Evolutionary conservation across 140 eudicot genomes (phyloP).

Genomic region (Stevia rebaudiana): DNA sequence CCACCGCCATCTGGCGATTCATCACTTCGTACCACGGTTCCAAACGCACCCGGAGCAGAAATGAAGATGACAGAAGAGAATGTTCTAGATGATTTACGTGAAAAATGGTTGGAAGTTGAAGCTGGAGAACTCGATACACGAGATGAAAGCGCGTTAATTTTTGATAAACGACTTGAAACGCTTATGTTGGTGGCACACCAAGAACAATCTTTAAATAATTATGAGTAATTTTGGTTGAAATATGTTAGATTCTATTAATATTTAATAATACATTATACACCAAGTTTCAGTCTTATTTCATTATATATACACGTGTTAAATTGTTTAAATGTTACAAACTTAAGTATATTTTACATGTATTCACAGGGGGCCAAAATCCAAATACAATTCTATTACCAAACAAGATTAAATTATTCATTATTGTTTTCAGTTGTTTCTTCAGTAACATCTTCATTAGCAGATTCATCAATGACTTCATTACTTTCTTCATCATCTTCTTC

Average conservation of each 20-base stretch:
- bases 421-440: slow-evolving; percentile 20
- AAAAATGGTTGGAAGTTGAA: slow-evolving; percentile 96
- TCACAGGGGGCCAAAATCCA: slow-evolving; percentile 16
- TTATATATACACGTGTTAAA: not conserved
- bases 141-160: slow-evolving; percentile 76
- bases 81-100: slow-evolving; percentile 83
- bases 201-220: slow-evolving; percentile 37
- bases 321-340: not conserved
- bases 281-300: slow-evolving; percentile 7
- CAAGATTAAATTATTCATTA: slow-evolving; percentile 14
- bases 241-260: not conserved
- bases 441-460: slow-evolving; percentile 18
- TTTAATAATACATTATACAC: too few species aligned
- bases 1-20: slow-evolving; percentile 97
- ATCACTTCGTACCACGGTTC: slow-evolving; percentile 75
- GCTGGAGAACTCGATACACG: slow-evolving; percentile 86
- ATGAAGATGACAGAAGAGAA: slow-evolving; percentile 55
- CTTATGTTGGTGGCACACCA: slow-evolving; percentile 67
- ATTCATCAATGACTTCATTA: slow-evolving; percentile 17
- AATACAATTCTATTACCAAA: slow-evolving; percentile 23
- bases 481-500: slow-evolving; percentile 20
- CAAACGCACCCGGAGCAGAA: slow-evolving; percentile 94
- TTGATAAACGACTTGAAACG: slow-evolving; percentile 91
- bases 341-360: slow-evolving; percentile 23
- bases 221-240: slow-evolving; percentile 18